Evolutionary conservation across 371 early-diverging fungal genomes (phyloP), one percentile per base, ranked within the genome.

Genomic region (Rhizopus delemar): DNA sequence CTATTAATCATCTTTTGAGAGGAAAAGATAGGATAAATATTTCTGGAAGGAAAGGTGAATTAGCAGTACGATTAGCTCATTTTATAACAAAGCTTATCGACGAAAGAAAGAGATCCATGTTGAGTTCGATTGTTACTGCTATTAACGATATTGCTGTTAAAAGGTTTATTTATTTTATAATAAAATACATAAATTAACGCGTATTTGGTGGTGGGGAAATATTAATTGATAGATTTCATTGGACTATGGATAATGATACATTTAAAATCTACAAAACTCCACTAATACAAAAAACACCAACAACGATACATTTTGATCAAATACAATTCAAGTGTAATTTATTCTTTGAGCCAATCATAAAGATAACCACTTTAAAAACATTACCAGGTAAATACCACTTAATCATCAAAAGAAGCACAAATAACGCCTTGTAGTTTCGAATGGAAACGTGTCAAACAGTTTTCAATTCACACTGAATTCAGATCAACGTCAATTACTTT

Each of bases 321-420:
- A 22, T 65, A 5, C 33, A 56, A 9, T 75, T 75, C 56, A 72
- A 73, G 31, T 55, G 61, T 0, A 73, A 66, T 36, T 74, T 77
- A 4, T 80, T 80, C 39, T 68, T 73, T 51, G 63, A 63, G 33
- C 68, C 61, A 22, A 1, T 71, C 0, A 56, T 57, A 9, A 59
- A 62, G 38, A 28, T 80, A 6, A 63, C 67, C 3, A 50, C 49
- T 29, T 59, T 71, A 16, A 58, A 67, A 34, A 43, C 70, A 0
- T 74, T 73, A 29, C 49, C 65, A 49, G 70, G 80, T 80, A 69
- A 53, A 54, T n/a, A 11, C 29, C 41, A 32, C 2, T 22, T 2
- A 53, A 43, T 41, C 5, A 33, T 38, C 31, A 34, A 16, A 43
- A 36, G 11, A 33, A 29, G 12, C 46, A 8, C 4, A 29, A 46